Percentiles rank a stretch among this genome's conserved stretches.
These are phyloP conservation scores for Cucurbita argyrosperma DNA, from an alignment of 306 rosid genomes.

Conservation along the genomic window DNA sequence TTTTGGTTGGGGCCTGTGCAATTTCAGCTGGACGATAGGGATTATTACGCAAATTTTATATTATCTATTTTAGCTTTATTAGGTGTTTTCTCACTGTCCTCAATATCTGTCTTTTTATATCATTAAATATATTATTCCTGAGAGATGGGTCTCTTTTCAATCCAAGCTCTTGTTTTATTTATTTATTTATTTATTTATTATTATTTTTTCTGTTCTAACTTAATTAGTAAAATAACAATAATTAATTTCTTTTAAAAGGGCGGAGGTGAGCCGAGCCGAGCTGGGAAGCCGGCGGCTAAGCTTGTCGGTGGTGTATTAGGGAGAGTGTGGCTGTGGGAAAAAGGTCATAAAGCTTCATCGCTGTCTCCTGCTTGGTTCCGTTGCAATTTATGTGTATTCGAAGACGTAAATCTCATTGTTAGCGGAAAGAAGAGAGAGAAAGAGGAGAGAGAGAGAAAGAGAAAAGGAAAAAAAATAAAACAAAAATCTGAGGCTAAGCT, in stretches of 20 bases:
- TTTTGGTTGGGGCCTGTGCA: neutral
- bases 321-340: conserved; percentile 2
- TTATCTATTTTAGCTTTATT: neutral
- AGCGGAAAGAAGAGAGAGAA: neutral
- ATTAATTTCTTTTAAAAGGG: neutral
- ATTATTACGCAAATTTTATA: neutral
- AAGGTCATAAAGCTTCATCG: conserved; percentile 9
- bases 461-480: neutral
- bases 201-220: neutral
- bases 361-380: conserved; percentile 10
- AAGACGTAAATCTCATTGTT: conserved; percentile 6
- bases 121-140: neutral
- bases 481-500: neutral
- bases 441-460: neutral
- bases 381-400: conserved; percentile 10
- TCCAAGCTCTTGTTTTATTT: neutral
- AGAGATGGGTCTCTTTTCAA: neutral
- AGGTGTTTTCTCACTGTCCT: conserved; percentile 3
- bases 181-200: neutral
- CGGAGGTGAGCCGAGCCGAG: neutral
- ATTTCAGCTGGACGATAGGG: neutral
- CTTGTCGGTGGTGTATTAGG: conserved; percentile 13
- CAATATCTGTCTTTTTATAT: neutral
- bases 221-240: neutral
- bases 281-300: neutral